Percentiles rank a stretch among this genome's conserved stretches.
Conservation (phyloP, 345 rosid genomes). For the Pistacia vera region DNA sequence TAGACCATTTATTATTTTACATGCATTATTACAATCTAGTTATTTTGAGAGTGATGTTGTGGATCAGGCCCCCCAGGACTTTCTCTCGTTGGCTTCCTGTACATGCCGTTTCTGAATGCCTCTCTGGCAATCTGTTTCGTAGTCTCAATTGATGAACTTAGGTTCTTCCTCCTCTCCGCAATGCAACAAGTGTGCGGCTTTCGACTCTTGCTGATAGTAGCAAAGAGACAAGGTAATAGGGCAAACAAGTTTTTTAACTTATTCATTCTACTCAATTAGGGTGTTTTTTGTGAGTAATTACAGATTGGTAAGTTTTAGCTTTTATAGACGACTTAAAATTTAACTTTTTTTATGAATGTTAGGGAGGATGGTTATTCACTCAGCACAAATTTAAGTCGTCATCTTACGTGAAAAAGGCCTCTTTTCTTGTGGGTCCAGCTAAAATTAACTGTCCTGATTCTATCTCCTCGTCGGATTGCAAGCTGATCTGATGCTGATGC, state of each 20-base stretch:
- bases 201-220: constrained; percentile 21
- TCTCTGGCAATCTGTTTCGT: constrained; percentile 22
- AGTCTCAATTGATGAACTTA: constrained; percentile 22
- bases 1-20: neutral
- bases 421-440: neutral
- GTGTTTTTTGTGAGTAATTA: neutral
- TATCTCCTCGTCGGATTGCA: constrained; percentile 6
- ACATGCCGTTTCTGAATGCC: constrained; percentile 12
- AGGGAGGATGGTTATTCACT: neutral
- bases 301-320: constrained; percentile 19
- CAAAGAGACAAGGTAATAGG: constrained; percentile 34
- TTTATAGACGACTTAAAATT: constrained; percentile 23
- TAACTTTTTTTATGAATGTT: neutral
- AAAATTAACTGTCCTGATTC: neutral
- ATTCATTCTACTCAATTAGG: constrained; percentile 23
- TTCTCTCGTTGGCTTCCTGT: constrained; percentile 21
- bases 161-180: constrained; percentile 21
- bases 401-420: constrained; percentile 11
- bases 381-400: neutral
- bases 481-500: neutral
- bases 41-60: constrained; percentile 30
- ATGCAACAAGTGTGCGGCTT: constrained; percentile 28
- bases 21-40: neutral
- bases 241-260: constrained; percentile 18
- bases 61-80: constrained; percentile 59